Evolutionary conservation across 371 early-diverging fungal species (phyloP), one percentile per base, ranked within the genome.

Genomic region (Mortierella sp.): DNA sequence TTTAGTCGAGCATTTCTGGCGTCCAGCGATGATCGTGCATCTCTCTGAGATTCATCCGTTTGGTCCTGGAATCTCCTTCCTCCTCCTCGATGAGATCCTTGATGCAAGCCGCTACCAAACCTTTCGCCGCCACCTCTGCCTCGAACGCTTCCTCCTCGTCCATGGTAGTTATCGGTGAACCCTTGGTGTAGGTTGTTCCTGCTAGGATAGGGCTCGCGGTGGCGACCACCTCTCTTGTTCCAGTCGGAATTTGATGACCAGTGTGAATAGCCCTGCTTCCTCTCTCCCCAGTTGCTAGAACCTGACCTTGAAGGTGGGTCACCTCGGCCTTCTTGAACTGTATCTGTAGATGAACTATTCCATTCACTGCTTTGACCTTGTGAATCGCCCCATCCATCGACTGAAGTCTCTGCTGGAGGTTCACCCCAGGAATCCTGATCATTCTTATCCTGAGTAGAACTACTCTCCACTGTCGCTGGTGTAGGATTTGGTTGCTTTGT

Each of bases 11-110:
- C 45, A 26, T 71, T 71, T 6, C 71, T 46, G 12, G 64, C 50
- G 30, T 64, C 71, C 45, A 70, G 27, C 7, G 71, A 71, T 1
- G 64, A 64, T 3, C 71, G 71, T 43, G 65, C 71, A 52, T 71
- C 71, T 31, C 31, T 54, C 18, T 23, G 46, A 31, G 30, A 26
- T 14, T 50, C 55, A n/a, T 41, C 41, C 12, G 61, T 57, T 3
- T 45, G 13, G n/a, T 51, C 61, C 10, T 61, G 68, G 30, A 50
- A 49, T 28, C 57, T 49, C 24, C 41, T 27, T 27, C 61, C 50
- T 2, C 55, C 61, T 34, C 61, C 43, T 31, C 54, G 67, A 31
- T 55, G 38, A 9, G 10, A 34, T 7, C 56, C 55, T 27, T 60
- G 61, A 26, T 49, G 67, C 16, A 45, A 27, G 28, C n/a, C 28